phyloP scores from a whole-genome alignment of 345 rosid genomes.

The Heritiera fomes region DNA sequence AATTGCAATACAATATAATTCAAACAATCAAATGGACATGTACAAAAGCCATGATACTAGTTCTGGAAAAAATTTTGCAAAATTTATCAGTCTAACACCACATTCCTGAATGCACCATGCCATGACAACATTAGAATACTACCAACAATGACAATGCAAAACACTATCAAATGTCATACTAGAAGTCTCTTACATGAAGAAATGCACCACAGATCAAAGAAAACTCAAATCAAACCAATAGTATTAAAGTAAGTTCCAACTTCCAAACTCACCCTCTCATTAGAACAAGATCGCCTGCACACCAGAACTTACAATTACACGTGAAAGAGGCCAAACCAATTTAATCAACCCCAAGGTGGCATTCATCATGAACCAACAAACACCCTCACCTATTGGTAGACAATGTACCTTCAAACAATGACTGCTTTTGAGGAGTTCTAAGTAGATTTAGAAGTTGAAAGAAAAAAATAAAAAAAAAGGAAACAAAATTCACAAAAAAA shows the following conservation, averaged over 20 bases:
- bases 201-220: not conserved
- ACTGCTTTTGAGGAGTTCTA: not conserved
- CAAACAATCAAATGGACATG: not conserved
- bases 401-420: not conserved
- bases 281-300: not conserved
- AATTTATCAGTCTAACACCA: not conserved
- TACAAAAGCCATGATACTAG: not conserved
- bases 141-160: not conserved
- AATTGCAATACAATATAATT: not conserved
- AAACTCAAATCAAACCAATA: not conserved
- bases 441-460: not conserved
- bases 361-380: conserved; percentile 3
- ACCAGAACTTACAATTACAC: not conserved
- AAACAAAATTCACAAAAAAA: not conserved
- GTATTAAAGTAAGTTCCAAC: not conserved
- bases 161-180: not conserved
- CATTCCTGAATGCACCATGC: not conserved
- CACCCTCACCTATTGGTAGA: not conserved
- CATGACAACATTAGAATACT: not conserved
- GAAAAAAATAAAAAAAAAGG: not conserved
- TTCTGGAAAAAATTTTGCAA: not conserved
- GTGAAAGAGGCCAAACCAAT: not conserved
- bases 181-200: not conserved
- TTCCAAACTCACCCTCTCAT: not conserved
- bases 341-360: not conserved